Base-by-base conservation (phyloP, 2,329 filamentous ascomycete genomes). In the Aureobasidium mangrovei region DNA sequence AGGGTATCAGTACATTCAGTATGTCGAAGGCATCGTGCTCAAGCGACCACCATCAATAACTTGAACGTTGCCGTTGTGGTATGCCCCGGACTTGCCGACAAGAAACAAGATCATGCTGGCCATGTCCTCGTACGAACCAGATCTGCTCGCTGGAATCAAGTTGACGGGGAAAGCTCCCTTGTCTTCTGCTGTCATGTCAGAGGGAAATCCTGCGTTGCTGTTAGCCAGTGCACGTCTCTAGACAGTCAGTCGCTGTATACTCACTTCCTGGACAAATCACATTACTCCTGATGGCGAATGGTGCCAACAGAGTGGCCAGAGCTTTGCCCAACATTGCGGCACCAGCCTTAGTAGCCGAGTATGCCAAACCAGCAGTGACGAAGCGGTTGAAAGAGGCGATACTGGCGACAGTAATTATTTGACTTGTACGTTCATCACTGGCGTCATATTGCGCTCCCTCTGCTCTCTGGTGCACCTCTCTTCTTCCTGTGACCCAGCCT, bases 51-150 rank as follows among this genome's bases (percentile, higher is more conserved):
- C 74, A 64, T 77, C 74, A 6, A 71, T 69, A 2, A 79, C 63
- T 49, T 76, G 70, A 12, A 77, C 68, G 53, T 68, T 72, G 0
- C 79, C 79, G 63, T 81, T 81, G 48, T 76, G 68, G 64, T 80
- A 82, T 9, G 69, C 70, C 1, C 76, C 77, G 4, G 72, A 73
- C 39, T 73, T 75, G 3, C 74, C 72, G 7, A 77, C 72, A 52
- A 81, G 64, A 57, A 77, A 81, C 36, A 79, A 55, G 2, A 77
- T 68, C 12, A 77, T 66, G 10, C 73, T 76, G 0, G 72, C 72
- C 32, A 80, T 67, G 57, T 80, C 77, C 39, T 76, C 72, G 7
- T 63, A 67, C 61, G 32, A 62, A 59, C 27, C 57, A 53, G 38
- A 62, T 62, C 27, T 60, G 38, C 69, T 72, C 60, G 67, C 67